Conservation (phyloP, 1,284 basidiomycete species). For the Puccinia polysora region DNA sequence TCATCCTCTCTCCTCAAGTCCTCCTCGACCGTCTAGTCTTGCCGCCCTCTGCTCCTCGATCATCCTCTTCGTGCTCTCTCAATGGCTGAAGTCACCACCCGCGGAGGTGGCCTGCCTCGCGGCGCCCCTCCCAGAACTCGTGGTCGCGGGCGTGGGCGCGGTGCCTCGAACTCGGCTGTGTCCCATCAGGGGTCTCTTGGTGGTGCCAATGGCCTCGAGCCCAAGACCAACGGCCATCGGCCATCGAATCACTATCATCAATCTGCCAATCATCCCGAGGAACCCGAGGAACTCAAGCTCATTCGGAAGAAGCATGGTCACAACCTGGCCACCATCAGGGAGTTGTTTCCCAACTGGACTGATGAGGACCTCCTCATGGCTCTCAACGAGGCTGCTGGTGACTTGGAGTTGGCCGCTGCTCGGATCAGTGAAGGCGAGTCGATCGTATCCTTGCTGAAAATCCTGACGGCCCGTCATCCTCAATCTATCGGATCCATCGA, state of each 20-base stretch:
- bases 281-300: conserved; percentile 41
- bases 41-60: too few relatives aligned
- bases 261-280: conserved; percentile 6
- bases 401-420: conserved; percentile 67
- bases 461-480: conserved; percentile 13
- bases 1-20: too few relatives aligned
- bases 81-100: conserved; percentile 44
- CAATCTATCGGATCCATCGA: too few relatives aligned
- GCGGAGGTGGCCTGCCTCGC: conserved; percentile 39
- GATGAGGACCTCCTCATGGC: conserved; percentile 73
- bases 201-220: conserved; percentile 17
- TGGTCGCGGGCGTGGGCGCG: conserved; percentile 39
- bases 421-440: conserved; percentile 72
- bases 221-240: conserved; percentile 30
- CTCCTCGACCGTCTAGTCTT: too few relatives aligned
- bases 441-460: background rate
- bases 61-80: background rate
- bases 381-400: conserved; percentile 68
- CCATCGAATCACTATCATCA: conserved; percentile 3
- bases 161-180: conserved; percentile 14
- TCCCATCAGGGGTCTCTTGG: background rate
- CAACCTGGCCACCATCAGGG: conserved; percentile 51
- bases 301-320: conserved; percentile 43
- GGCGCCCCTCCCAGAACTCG: conserved; percentile 16
- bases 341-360: conserved; percentile 71